Conservation (phyloP, 2,329 filamentous ascomycete genomes). For the Arthrobotrys pseudoclavata region DNA sequence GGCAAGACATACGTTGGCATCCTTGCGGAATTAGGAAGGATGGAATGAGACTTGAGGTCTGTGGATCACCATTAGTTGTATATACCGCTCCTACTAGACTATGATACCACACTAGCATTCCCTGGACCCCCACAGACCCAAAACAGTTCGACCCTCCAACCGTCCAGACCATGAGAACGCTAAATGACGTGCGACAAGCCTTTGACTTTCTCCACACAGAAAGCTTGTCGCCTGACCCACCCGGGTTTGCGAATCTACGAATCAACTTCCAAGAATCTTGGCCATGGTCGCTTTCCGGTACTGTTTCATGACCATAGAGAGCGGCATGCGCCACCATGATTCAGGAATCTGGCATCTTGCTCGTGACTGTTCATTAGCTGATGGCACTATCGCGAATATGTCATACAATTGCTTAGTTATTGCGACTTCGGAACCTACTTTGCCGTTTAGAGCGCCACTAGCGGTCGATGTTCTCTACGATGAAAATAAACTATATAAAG, state of each 20-base stretch:
- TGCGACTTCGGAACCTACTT: slow-evolving; percentile 27
- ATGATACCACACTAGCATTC: slow-evolving; percentile 9
- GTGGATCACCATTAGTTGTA: slow-evolving; percentile 34
- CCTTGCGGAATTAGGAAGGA: slow-evolving; percentile 57
- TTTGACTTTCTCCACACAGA: slow-evolving; percentile 43
- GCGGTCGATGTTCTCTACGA: background rate
- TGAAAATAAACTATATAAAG: slow-evolving; percentile 39
- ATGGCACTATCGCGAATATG: slow-evolving; percentile 17
- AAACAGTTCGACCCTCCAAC: slow-evolving; percentile 17
- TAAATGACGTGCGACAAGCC: slow-evolving; percentile 53
- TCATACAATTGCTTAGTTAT: background rate
- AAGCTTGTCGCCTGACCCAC: slow-evolving; percentile 48
- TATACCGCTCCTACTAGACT: slow-evolving; percentile 27
- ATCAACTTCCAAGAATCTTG: slow-evolving; percentile 47
- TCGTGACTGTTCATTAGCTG: background rate
- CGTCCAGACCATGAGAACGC: slow-evolving; percentile 23
- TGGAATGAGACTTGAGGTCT: slow-evolving; percentile 15
- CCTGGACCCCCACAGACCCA: slow-evolving; percentile 5
- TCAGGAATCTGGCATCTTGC: slow-evolving; percentile 30
- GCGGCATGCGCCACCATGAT: slow-evolving; percentile 38
- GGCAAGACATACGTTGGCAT: slow-evolving; percentile 44
- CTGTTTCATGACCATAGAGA: slow-evolving; percentile 48
- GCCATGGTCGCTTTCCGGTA: slow-evolving; percentile 34
- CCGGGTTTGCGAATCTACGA: slow-evolving; percentile 40
- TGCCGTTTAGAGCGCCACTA: background rate